These are phyloP conservation scores for Sphagnum tenellum DNA, from an alignment of 225 moss, liverwort and hornwort species.

Conservation along the genomic window DNA sequence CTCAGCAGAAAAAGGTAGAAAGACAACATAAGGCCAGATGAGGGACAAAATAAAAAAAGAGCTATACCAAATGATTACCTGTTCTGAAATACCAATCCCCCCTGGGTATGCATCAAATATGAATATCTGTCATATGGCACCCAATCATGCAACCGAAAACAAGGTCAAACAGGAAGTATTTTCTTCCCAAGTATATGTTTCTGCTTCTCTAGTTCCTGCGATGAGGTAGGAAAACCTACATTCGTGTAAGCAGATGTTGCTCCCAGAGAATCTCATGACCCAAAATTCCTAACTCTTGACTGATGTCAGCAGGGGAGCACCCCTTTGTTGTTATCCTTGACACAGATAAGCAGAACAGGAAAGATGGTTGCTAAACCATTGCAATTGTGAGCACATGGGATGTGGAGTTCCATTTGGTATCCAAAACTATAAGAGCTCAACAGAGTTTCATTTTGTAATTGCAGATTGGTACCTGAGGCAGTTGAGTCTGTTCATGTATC, in stretches of 20 bases:
- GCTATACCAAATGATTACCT: conserved; percentile 13
- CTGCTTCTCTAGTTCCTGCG: neutral
- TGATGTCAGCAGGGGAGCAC: too few species aligned
- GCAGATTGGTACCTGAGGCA: conserved; percentile 32
- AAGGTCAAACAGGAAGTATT: neutral
- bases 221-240: too few species aligned
- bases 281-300: too few species aligned
- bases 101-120: conserved; percentile 53
- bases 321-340: too few species aligned
- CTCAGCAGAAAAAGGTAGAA: neutral
- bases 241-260: too few species aligned
- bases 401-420: neutral
- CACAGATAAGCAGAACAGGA: neutral
- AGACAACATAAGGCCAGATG: too few species aligned
- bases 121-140: conserved; percentile 37
- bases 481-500: conserved; percentile 50
- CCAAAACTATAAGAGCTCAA: neutral
- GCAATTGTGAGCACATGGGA: neutral
- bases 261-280: too few species aligned
- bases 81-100: conserved; percentile 52
- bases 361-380: neutral
- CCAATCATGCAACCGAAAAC: neutral
- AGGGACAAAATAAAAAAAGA: too few species aligned
- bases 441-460: neutral
- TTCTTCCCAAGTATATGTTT: neutral